Evolutionary conservation across 495 filamentous ascomycete species (phyloP).

Genomic region (Lineolata rhizophorae): DNA sequence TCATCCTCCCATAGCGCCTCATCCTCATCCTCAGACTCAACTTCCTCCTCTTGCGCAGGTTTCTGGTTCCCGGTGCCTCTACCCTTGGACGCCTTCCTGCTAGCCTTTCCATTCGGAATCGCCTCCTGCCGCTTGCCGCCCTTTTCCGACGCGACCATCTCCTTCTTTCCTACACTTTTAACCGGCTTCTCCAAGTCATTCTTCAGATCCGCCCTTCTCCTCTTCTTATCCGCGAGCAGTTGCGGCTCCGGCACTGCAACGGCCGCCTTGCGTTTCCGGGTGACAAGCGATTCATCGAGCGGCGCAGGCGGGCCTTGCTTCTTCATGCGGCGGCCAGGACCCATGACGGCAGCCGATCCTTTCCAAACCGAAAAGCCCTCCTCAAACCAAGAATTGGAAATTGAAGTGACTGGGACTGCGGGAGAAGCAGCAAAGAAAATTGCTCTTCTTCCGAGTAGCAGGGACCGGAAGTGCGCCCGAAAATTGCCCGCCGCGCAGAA

Average conservation of each 20-base stretch:
- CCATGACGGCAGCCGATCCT: slow-evolving; percentile 66
- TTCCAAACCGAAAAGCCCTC: too few species aligned
- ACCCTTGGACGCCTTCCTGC: slow-evolving; percentile 12
- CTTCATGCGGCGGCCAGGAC: slow-evolving; percentile 73
- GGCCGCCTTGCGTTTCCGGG: slow-evolving; percentile 56
- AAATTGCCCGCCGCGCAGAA: too few species aligned
- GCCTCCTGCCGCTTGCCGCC: background rate
- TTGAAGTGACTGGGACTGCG: too few species aligned
- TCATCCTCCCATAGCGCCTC: slow-evolving; percentile 27
- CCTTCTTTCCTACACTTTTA: too few species aligned
- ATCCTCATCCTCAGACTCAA: slow-evolving; percentile 10
- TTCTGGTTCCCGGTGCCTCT: slow-evolving; percentile 5
- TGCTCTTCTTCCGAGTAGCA: too few species aligned
- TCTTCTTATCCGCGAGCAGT: slow-evolving; percentile 35
- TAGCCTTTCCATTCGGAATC: slow-evolving; percentile 13
- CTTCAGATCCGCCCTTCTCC: slow-evolving; percentile 28
- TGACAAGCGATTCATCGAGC: slow-evolving; percentile 58
- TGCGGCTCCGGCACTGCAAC: slow-evolving; percentile 11
- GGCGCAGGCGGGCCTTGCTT: slow-evolving; percentile 79
- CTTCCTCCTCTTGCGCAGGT: slow-evolving; percentile 3
- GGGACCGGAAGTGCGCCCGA: too few species aligned
- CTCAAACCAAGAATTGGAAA: too few species aligned
- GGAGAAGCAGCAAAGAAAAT: too few species aligned
- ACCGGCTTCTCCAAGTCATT: slow-evolving; percentile 19
- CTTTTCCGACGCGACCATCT: background rate